Evolutionary conservation across 495 filamentous ascomycete species (phyloP).

Genomic region (Neurospora sublineolata): DNA sequence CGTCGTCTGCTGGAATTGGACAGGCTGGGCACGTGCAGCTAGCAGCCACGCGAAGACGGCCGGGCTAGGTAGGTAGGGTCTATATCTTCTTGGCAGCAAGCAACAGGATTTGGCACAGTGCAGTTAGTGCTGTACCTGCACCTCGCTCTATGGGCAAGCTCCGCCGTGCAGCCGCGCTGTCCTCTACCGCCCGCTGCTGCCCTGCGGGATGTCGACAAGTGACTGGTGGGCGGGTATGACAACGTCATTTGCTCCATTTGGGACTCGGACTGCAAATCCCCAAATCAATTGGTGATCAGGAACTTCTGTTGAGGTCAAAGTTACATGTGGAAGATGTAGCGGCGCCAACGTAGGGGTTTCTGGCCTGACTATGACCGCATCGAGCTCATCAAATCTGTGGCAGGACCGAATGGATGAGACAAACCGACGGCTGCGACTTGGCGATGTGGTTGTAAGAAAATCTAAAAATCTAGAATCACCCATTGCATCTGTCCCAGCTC

Average conservation of each 20-base stretch:
- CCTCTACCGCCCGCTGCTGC: neutral
- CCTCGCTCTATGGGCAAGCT: neutral
- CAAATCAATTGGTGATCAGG: neutral
- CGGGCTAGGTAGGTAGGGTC: neutral
- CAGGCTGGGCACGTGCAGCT: neutral
- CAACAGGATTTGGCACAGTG: neutral
- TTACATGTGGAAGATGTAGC: neutral
- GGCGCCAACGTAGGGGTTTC: neutral
- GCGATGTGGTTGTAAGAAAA: neutral
- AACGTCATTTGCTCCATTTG: conserved; percentile 1
- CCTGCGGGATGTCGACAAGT: neutral
- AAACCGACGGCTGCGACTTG: neutral
- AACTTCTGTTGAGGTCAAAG: neutral
- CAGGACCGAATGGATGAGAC: neutral
- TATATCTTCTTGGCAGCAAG: neutral
- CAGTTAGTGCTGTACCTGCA: neutral
- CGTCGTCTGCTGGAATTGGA: neutral
- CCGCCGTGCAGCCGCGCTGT: neutral
- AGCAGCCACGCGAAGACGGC: neutral
- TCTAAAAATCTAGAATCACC: neutral
- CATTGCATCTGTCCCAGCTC: neutral
- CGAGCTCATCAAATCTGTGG: neutral
- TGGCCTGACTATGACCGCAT: neutral
- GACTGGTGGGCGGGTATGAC: neutral
- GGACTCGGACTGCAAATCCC: neutral